Conservation (phyloP, 2,329 filamentous ascomycete genomes). For the Beauveria varroae region DNA sequence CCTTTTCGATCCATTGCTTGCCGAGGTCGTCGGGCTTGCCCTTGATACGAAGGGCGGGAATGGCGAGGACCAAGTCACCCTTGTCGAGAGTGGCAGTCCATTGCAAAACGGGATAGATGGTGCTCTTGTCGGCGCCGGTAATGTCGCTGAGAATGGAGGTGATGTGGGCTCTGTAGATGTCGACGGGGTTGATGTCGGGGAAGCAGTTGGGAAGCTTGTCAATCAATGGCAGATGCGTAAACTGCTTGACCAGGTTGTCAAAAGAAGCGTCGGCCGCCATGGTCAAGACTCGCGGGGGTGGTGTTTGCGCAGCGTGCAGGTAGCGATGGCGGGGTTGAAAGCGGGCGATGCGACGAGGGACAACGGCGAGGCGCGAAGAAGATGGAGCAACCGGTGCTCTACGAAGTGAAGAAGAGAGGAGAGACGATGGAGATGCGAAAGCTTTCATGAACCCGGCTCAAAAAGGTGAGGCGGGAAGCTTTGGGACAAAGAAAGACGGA, state of each 20-base stretch:
- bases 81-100: slow-evolving; percentile 77
- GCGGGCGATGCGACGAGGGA: not conserved
- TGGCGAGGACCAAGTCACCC: slow-evolving; percentile 71
- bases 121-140: slow-evolving; percentile 7
- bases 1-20: slow-evolving; percentile 54
- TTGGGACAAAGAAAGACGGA: not conserved
- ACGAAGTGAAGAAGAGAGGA: slow-evolving; percentile 10
- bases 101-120: slow-evolving; percentile 68
- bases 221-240: slow-evolving; percentile 9
- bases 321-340: slow-evolving; percentile 7
- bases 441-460: slow-evolving; percentile 11
- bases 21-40: slow-evolving; percentile 59
- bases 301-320: not conserved
- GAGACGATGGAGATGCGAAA: not conserved
- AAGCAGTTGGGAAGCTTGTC: slow-evolving; percentile 13
- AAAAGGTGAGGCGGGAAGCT: not conserved
- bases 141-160: slow-evolving; percentile 24
- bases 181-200: slow-evolving; percentile 13
- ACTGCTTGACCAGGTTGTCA: slow-evolving; percentile 11
- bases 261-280: slow-evolving; percentile 11
- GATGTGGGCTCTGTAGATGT: slow-evolving; percentile 20
- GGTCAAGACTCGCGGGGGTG: slow-evolving; percentile 1
- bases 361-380: slow-evolving; percentile 1
- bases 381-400: slow-evolving; percentile 12
- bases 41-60: slow-evolving; percentile 73